Percentiles rank a stretch among this genome's conserved stretches.
Conservation (phyloP, 345 rosid genomes). For the Lumnitzera racemosa region DNA sequence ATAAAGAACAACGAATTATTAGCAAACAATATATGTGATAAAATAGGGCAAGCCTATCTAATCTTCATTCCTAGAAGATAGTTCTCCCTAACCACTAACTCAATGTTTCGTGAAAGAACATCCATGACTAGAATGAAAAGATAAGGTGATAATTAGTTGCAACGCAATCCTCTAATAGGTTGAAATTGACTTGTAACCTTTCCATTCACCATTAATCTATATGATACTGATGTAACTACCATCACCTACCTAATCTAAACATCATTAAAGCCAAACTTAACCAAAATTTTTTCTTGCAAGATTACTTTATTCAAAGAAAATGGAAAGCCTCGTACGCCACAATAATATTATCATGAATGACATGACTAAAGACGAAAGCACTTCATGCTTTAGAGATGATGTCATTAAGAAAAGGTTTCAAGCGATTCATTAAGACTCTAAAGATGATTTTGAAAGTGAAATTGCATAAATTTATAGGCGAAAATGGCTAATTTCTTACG, state of each 20-base stretch:
- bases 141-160: not conserved
- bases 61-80: not conserved
- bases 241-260: not conserved
- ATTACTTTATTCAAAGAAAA: not conserved
- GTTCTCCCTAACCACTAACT: not conserved
- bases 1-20: not conserved
- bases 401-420: not conserved
- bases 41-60: no score
- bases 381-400: not conserved
- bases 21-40: not conserved
- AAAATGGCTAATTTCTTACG: not conserved
- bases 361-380: not conserved
- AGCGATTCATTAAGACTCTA: not conserved
- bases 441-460: not conserved
- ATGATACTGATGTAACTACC: not conserved
- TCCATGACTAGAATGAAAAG: not conserved
- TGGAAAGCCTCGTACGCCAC: not conserved
- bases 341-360: not conserved
- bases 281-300: not conserved
- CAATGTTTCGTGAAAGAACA: not conserved
- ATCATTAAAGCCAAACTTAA: not conserved
- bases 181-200: not conserved
- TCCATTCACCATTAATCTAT: not conserved
- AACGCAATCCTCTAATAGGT: not conserved
- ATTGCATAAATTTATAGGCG: not conserved